These are phyloP conservation scores for Zea luxurians DNA, from an alignment of 176 grass and related monocot species.

Conservation along the genomic window DNA sequence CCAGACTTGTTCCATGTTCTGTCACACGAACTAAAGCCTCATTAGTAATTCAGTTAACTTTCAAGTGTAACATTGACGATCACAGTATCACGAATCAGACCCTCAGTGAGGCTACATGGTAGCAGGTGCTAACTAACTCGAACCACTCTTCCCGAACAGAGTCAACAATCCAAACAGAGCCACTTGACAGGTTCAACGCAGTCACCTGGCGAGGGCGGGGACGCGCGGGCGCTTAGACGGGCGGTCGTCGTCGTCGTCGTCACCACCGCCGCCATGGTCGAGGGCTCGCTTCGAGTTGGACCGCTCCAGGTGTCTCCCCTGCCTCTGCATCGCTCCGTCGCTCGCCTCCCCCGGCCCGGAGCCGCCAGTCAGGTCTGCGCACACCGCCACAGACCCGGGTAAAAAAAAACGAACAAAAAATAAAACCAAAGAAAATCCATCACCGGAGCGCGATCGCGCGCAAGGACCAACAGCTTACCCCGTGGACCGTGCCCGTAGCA, in stretches of 20 bases:
- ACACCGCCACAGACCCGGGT: background rate
- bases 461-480: background rate
- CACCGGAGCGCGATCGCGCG: background rate
- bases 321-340: constrained; percentile 43
- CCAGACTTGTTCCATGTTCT: background rate
- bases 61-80: background rate
- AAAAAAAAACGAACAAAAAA: background rate
- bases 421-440: constrained; percentile 3
- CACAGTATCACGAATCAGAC: background rate
- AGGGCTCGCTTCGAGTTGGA: constrained; percentile 56
- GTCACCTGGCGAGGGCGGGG: constrained; percentile 55
- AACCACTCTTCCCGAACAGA: background rate
- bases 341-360: background rate
- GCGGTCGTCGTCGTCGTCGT: constrained; percentile 37
- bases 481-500: background rate
- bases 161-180: background rate
- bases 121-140: background rate
- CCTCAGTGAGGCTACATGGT: background rate
- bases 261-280: constrained; percentile 32
- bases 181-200: background rate
- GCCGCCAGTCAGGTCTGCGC: constrained; percentile 39
- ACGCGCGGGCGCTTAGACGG: constrained; percentile 53
- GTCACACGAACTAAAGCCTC: background rate
- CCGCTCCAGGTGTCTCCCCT: constrained; percentile 46
- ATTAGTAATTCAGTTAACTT: background rate